Conservation (phyloP, 805 yeast species). For the Kazachstania kunashirensis region DNA sequence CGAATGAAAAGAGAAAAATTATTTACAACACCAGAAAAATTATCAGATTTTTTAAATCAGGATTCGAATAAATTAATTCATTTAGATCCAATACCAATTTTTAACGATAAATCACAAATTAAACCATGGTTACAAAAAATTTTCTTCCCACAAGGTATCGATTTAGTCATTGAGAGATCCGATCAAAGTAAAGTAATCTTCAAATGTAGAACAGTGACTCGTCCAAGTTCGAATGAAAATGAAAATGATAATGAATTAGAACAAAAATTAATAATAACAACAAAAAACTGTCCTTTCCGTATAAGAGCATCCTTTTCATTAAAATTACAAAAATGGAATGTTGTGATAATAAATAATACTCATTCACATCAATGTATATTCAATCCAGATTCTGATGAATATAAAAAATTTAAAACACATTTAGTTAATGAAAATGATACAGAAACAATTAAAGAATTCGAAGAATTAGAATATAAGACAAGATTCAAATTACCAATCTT, state of each 20-base stretch:
- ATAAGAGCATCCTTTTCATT: constrained; percentile 51
- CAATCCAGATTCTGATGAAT: constrained; percentile 26
- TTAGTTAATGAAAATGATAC: constrained; percentile 20
- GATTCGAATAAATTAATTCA: constrained; percentile 30
- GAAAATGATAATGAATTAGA: not conserved
- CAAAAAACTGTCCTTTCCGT: constrained; percentile 47
- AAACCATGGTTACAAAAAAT: constrained; percentile 53
- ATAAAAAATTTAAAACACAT: constrained; percentile 25
- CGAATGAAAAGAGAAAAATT: constrained; percentile 4
- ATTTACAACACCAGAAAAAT: constrained; percentile 7
- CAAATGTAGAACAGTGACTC: constrained; percentile 38
- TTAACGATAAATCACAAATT: constrained; percentile 37
- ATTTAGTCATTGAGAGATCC: constrained; percentile 50
- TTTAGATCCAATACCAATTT: constrained; percentile 29
- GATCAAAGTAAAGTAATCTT: constrained; percentile 51
- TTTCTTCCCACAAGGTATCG: constrained; percentile 38
- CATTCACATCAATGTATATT: constrained; percentile 44
- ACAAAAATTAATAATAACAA: not conserved
- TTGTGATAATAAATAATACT: constrained; percentile 47
- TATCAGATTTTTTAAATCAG: constrained; percentile 10
- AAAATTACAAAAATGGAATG: constrained; percentile 44
- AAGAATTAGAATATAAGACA: constrained; percentile 26
- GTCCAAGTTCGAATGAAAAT: not conserved
- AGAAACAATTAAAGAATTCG: constrained; percentile 26
- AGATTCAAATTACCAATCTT: constrained; percentile 25